Evolutionary conservation across 2,329 filamentous ascomycete species (phyloP), one percentile per base, ranked within the genome.

Genomic region (Helotiales sp.): DNA sequence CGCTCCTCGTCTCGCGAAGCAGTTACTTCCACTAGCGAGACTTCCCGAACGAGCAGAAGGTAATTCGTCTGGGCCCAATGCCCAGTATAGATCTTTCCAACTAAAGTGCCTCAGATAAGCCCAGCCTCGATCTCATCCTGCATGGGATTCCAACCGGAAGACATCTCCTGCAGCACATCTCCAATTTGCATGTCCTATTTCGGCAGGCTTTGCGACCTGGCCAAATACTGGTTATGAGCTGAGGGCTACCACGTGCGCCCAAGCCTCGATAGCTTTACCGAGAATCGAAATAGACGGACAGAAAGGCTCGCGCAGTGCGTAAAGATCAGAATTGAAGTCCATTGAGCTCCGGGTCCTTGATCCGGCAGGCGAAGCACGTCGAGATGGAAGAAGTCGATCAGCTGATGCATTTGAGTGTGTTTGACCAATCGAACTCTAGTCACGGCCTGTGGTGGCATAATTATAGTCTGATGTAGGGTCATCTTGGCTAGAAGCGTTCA

Each of bases 201-300:
- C 84, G 9, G 90, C 89, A 24, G 93, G 89, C 8, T 83, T 84
- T 62, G 85, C 85, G 17, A 96, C 87, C 72, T 93, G 89, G 8
- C 80, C 81, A 57, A 87, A 81, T 1, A 90, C 89, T 89, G 90
- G n/a, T n/a, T 55, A 91, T 56, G 55, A 40, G 63, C 62, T 10
- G 62, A 58, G 10, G 62, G 60, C 60, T 73, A 69, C 75, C 74
- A 61, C 74, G 77, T 68, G 79, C 81, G n/a, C 80, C 77, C 2
- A 81, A 81, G 13, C 87, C 86, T 73, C 88, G 89, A 75, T 89
- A 90, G 22, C 89, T 89, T 56, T 89, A 83, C 48, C 88, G 84
- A 27, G 88, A 91, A 38, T 87, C 84, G 38, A 90, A 82, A 70
- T 90, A 92, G 68, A 85, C 75, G 71, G 89, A 93, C 49, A 85